Percentiles rank a stretch among this genome's conserved stretches.
Evolutionary conservation across 140 eudicot genomes (phyloP).

Genomic region (Flaveria floridana): DNA sequence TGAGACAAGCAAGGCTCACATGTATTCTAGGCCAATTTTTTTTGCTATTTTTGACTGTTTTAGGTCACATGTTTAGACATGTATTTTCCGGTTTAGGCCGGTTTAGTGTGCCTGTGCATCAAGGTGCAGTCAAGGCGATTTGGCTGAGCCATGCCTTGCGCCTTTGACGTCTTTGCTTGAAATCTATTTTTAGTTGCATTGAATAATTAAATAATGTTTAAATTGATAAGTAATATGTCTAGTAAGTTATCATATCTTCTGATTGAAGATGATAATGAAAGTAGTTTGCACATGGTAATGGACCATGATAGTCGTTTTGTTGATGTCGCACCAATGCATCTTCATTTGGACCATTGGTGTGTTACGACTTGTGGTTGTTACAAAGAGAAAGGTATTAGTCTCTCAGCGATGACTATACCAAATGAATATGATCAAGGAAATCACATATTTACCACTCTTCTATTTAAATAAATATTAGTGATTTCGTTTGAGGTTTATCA

Average conservation of each 20-base stretch:
- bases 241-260: background rate
- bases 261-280: constrained; percentile 3
- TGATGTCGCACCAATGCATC: background rate
- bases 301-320: background rate
- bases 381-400: too few relatives aligned
- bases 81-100: background rate
- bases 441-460: background rate
- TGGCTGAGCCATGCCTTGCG: background rate
- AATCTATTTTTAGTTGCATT: too few relatives aligned
- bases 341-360: background rate
- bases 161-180: background rate
- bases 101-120: background rate
- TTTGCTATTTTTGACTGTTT: too few relatives aligned
- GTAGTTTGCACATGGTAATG: constrained; percentile 6
- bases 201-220: background rate
- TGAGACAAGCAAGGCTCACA: background rate
- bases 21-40: background rate
- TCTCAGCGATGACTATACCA: too few relatives aligned
- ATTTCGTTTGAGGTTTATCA: background rate
- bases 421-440: background rate
- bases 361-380: background rate
- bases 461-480: background rate
- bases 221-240: background rate
- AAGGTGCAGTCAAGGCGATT: background rate
- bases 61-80: background rate